Conservation (phyloP, 768 basidiomycete species). For the Leccinum boreale region DNA sequence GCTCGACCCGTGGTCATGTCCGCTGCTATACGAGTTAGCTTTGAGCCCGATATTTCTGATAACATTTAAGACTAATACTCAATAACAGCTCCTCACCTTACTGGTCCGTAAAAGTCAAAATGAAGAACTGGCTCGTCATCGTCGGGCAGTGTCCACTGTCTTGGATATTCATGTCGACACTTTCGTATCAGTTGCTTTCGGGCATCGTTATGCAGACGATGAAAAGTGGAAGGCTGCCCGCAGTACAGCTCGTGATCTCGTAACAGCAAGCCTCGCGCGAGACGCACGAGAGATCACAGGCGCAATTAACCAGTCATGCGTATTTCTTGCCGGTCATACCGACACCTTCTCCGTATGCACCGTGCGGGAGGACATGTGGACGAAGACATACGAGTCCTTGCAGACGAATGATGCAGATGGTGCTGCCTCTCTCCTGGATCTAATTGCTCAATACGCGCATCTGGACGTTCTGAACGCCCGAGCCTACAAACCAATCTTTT, state of each 20-base stretch:
- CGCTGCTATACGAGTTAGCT: conserved; percentile 60
- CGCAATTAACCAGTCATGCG: conserved; percentile 33
- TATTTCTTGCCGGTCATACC: conserved; percentile 29
- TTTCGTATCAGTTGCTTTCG: conserved; percentile 47
- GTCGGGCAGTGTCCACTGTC: conserved; percentile 33
- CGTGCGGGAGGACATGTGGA: conserved; percentile 67
- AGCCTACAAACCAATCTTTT: conserved; percentile 44
- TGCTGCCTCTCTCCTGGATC: conserved; percentile 53
- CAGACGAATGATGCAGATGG: conserved; percentile 57
- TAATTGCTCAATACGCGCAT: conserved; percentile 60
- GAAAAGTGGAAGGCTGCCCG: conserved; percentile 43
- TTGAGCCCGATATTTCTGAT: conserved; percentile 1
- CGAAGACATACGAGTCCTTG: conserved; percentile 55
- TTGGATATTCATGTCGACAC: conserved; percentile 51
- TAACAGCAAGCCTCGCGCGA: conserved; percentile 30
- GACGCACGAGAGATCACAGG: conserved; percentile 34
- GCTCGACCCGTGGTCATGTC: conserved; percentile 59
- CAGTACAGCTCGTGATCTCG: conserved; percentile 39
- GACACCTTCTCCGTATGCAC: conserved; percentile 34
- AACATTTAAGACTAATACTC: conserved; percentile 5
- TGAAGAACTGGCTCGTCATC: conserved; percentile 25
- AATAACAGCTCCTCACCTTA: conserved; percentile 31
- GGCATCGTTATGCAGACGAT: conserved; percentile 34
- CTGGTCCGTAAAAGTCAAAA: conserved; percentile 33
- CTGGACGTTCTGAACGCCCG: conserved; percentile 56